Evolutionary conservation across 179 eudicot species (phyloP).

Genomic region (Beta corolliflora): DNA sequence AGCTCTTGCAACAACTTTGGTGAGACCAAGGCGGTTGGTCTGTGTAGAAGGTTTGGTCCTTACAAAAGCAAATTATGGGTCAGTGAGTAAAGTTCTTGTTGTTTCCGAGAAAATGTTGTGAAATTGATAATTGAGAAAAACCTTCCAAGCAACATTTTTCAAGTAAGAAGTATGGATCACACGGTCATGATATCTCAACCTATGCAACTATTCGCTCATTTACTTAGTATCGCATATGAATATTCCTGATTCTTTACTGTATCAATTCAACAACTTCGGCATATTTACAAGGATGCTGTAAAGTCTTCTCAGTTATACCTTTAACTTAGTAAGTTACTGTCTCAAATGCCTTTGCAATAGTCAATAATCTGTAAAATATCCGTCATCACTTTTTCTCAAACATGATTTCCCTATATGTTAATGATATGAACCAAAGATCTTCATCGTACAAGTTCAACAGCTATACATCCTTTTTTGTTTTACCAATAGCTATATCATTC

Average conservation of each 20-base stretch:
- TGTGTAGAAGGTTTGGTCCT: constrained; percentile 7
- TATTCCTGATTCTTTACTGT: background rate
- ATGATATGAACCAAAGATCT: no score
- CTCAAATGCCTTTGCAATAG: background rate
- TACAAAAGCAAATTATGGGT: constrained; percentile 17
- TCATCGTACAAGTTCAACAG: no score
- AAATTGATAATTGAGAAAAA: constrained; percentile 12
- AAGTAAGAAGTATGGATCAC: constrained; percentile 15
- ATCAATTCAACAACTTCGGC: background rate
- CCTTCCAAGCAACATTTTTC: constrained; percentile 16
- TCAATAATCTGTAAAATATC: background rate
- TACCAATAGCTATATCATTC: no score
- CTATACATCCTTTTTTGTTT: no score
- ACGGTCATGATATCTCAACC: constrained; percentile 27
- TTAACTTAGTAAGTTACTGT: no score
- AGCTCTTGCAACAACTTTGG: constrained; percentile 21
- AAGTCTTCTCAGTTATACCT: no score
- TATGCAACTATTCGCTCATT: constrained; percentile 6
- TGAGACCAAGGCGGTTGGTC: constrained; percentile 5
- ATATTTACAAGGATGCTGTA: background rate
- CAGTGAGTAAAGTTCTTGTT: constrained; percentile 24
- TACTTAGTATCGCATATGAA: constrained; percentile 1
- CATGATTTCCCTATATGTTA: no score
- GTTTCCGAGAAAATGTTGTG: background rate
- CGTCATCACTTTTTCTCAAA: no score